Evolutionary conservation across 495 filamentous ascomycete species (phyloP).

Genomic region (Cercophora sp.): DNA sequence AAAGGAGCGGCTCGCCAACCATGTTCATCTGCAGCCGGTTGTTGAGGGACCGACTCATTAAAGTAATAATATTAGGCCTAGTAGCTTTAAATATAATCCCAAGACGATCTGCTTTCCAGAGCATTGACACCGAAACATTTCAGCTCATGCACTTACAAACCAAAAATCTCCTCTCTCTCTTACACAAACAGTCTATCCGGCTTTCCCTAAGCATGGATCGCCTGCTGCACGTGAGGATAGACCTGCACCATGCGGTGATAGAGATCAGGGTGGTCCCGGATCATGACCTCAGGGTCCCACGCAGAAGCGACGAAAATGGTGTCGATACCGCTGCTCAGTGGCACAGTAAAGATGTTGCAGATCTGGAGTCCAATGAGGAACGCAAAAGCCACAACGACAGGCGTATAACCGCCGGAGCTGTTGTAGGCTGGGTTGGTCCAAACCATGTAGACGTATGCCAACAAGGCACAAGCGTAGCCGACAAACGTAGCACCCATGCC

Average conservation of each 20-base stretch:
- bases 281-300: slow-evolving; percentile 84
- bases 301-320: slow-evolving; percentile 88
- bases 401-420: slow-evolving; percentile 50
- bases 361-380: slow-evolving; percentile 86
- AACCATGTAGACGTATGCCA: slow-evolving; percentile 80
- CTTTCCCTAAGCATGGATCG: slow-evolving; percentile 33
- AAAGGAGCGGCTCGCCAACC: too few species aligned
- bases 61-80: too few species aligned
- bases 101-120: too few species aligned
- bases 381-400: slow-evolving; percentile 74
- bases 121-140: too few species aligned
- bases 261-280: slow-evolving; percentile 75
- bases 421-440: slow-evolving; percentile 77
- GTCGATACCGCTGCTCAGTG: slow-evolving; percentile 64
- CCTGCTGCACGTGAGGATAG: slow-evolving; percentile 75
- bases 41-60: too few species aligned
- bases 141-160: too few species aligned
- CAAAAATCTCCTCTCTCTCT: too few species aligned
- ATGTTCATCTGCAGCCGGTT: too few species aligned
- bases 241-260: slow-evolving; percentile 70
- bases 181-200: neutral
- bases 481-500: slow-evolving; percentile 82
- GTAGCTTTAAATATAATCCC: too few species aligned
- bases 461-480: slow-evolving; percentile 72
- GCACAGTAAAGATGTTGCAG: slow-evolving; percentile 81